Percentiles rank a stretch among this genome's conserved stretches.
These are phyloP conservation scores for Vitis hybrid DNA, from an alignment of 177 flowering plant genomes.

Conservation along the genomic window DNA sequence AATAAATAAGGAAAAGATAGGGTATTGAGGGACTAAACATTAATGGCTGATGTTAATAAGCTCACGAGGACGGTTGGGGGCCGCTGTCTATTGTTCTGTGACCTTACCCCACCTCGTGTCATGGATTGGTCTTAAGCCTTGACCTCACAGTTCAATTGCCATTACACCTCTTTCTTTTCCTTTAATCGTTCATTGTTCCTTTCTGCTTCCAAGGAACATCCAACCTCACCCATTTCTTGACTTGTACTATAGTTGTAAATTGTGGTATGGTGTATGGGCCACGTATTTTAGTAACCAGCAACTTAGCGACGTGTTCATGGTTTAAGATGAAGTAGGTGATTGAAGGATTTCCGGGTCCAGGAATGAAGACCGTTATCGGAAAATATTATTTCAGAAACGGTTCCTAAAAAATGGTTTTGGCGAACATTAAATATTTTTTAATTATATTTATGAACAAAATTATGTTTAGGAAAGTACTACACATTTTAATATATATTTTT, in stretches of 20 bases:
- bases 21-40: constrained; percentile 13
- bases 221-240: not conserved
- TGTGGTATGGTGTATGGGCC: not conserved
- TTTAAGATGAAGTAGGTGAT: no score
- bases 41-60: constrained; percentile 17
- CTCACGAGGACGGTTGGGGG: constrained; percentile 19
- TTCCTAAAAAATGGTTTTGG: no score
- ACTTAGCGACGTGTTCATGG: not conserved
- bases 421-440: no score
- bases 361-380: not conserved
- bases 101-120: not conserved
- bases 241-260: not conserved
- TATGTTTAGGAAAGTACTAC: no score
- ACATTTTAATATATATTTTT: no score
- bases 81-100: not conserved
- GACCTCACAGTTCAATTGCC: no score
- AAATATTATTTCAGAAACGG: no score
- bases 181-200: no score
- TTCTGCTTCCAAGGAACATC: no score
- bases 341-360: not conserved
- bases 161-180: no score
- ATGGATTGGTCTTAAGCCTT: not conserved
- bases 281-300: not conserved
- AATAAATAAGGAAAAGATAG: not conserved
- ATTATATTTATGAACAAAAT: no score